These are phyloP conservation scores for Chenopodium berlandieri DNA, from an alignment of 148 eudicot species.

Conservation along the genomic window DNA sequence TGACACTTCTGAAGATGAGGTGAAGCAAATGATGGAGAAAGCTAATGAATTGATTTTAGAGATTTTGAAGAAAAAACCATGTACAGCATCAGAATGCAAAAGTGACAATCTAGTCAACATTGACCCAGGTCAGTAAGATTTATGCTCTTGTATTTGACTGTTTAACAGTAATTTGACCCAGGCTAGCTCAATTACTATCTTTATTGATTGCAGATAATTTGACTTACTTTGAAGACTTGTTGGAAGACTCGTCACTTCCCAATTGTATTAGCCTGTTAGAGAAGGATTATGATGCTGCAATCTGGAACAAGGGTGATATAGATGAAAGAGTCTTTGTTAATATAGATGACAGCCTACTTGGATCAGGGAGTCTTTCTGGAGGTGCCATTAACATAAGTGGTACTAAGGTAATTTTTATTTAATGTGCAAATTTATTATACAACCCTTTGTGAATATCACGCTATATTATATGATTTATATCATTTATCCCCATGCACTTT, in stretches of 20 bases:
- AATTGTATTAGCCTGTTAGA: constrained; percentile 59
- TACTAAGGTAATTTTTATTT: constrained; percentile 52
- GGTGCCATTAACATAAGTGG: constrained; percentile 61
- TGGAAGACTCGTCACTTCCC: constrained; percentile 60
- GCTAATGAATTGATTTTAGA: constrained; percentile 60
- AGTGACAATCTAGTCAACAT: constrained; percentile 53
- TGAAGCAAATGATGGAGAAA: constrained; percentile 67
- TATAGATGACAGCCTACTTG: constrained; percentile 81
- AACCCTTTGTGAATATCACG: background rate
- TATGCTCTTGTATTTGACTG: background rate
- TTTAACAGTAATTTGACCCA: too few species aligned
- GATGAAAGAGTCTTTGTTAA: constrained; percentile 87
- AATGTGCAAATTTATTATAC: background rate
- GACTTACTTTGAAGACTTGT: constrained; percentile 64
- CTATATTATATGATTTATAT: background rate
- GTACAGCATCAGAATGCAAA: constrained; percentile 57
- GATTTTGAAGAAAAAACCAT: constrained; percentile 58
- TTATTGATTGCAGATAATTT: constrained; percentile 60
- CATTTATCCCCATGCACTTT: background rate
- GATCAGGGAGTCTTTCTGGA: constrained; percentile 88
- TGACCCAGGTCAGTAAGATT: constrained; percentile 54
- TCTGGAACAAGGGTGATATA: constrained; percentile 60
- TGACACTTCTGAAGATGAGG: constrained; percentile 84
- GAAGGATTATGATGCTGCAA: constrained; percentile 74
- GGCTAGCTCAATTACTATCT: too few species aligned